Conservation (phyloP, 345 rosid genomes). For the Lumnitzera racemosa region DNA sequence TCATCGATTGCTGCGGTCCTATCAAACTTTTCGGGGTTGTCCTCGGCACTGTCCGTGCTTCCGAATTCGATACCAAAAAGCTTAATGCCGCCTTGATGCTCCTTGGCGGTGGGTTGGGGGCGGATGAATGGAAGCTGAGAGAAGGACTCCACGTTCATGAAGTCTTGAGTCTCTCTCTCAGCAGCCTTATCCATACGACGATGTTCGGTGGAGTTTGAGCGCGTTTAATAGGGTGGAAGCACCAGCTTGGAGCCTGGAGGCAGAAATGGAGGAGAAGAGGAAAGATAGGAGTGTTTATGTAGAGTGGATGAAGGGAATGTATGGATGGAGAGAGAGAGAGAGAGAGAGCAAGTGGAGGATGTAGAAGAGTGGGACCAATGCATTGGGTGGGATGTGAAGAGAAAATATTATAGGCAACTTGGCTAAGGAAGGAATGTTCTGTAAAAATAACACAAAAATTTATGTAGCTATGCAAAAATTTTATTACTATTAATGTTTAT, state of each 20-base stretch:
- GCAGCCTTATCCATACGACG: slow-evolving; percentile 23
- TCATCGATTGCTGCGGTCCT: not conserved
- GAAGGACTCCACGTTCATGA: slow-evolving; percentile 49
- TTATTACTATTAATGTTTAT: too few species aligned
- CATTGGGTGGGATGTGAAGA: not conserved
- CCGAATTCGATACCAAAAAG: slow-evolving; percentile 85
- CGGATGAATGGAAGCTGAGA: slow-evolving; percentile 55
- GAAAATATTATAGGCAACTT: too few species aligned
- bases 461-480: too few species aligned
- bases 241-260: not conserved
- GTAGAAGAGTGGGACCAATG: slow-evolving; percentile 9
- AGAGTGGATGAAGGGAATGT: not conserved
- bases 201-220: not conserved
- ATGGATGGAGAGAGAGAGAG: not conserved
- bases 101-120: slow-evolving; percentile 50
- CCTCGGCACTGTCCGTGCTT: not conserved
- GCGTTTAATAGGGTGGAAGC: too few species aligned
- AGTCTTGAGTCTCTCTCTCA: slow-evolving; percentile 37
- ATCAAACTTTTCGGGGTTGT: not conserved
- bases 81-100: slow-evolving; percentile 40
- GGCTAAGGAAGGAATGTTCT: too few species aligned
- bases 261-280: not conserved
- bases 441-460: too few species aligned
- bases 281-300: slow-evolving; percentile 5
- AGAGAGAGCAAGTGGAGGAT: not conserved